Conservation (phyloP, 2,329 filamentous ascomycete species). For the Periconia macrospinosa region DNA sequence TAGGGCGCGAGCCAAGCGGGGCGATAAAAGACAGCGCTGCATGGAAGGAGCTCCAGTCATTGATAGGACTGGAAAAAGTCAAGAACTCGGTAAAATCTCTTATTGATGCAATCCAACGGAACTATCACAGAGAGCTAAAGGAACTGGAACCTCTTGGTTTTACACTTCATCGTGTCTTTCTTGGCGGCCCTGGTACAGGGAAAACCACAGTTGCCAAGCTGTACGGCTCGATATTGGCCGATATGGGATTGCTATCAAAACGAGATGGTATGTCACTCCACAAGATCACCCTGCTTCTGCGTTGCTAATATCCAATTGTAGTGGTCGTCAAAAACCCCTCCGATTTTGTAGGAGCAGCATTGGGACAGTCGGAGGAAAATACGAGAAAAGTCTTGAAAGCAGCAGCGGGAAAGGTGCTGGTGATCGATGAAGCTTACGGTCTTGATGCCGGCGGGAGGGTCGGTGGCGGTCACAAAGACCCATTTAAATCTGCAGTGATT, state of each 20-base stretch:
- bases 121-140: constrained; percentile 66
- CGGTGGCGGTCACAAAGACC: constrained; percentile 39
- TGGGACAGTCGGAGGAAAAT: constrained; percentile 70
- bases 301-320: constrained; percentile 29
- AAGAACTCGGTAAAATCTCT: constrained; percentile 63
- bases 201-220: constrained; percentile 76
- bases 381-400: constrained; percentile 72
- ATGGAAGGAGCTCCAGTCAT: constrained; percentile 59
- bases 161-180: constrained; percentile 68
- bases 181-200: constrained; percentile 73
- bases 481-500: constrained; percentile 63
- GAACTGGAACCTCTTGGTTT: constrained; percentile 64
- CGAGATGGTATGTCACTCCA: constrained; percentile 59
- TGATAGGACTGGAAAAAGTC: constrained; percentile 64
- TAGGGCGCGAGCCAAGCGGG: constrained; percentile 66
- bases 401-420: constrained; percentile 69
- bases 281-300: background rate
- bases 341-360: constrained; percentile 66
- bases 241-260: constrained; percentile 67
- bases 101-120: constrained; percentile 64
- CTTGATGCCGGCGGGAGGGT: constrained; percentile 43
- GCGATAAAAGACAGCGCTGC: constrained; percentile 56
- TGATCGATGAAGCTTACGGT: constrained; percentile 76
- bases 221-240: constrained; percentile 68
- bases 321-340: constrained; percentile 72